A percentile compares a stretch with the other conserved stretches of the same genome.
These are phyloP conservation scores for Pterocarpus macrocarpus DNA, from an alignment of 306 rosid genomes.

Conservation along the genomic window DNA sequence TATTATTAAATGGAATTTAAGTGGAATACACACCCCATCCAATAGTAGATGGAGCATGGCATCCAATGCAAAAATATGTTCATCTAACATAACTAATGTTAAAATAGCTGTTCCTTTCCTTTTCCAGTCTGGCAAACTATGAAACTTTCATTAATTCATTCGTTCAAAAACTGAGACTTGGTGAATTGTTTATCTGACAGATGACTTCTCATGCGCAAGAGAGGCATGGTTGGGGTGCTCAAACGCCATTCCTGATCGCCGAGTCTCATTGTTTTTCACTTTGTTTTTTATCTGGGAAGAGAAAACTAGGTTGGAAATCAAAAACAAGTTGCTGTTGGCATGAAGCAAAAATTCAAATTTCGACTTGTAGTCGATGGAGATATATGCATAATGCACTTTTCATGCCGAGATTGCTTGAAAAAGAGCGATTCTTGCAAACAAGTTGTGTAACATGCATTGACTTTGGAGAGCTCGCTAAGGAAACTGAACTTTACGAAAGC, in stretches of 20 bases:
- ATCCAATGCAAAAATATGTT: too few species aligned
- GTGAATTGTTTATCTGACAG: slow-evolving; percentile 23
- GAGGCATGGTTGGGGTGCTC: slow-evolving; percentile 28
- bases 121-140: slow-evolving; percentile 7
- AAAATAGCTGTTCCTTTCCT: background rate
- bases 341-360: slow-evolving; percentile 24
- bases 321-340: slow-evolving; percentile 1
- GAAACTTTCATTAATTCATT: background rate
- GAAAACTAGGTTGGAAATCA: slow-evolving; percentile 13
- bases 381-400: background rate
- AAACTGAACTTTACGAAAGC: background rate
- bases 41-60: too few species aligned
- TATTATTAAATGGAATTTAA: too few species aligned
- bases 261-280: slow-evolving; percentile 37
- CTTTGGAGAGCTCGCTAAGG: slow-evolving; percentile 9
- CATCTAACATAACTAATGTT: too few species aligned
- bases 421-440: background rate
- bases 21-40: too few species aligned
- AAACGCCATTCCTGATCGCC: background rate
- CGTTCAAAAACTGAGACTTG: slow-evolving; percentile 41
- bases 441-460: slow-evolving; percentile 45
- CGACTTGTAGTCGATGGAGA: slow-evolving; percentile 4
- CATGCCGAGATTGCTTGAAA: slow-evolving; percentile 10
- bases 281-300: slow-evolving; percentile 19
- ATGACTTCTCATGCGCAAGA: slow-evolving; percentile 41